phyloP scores from a whole-genome alignment of 306 rosid genomes.

The Cucurbita moschata region DNA sequence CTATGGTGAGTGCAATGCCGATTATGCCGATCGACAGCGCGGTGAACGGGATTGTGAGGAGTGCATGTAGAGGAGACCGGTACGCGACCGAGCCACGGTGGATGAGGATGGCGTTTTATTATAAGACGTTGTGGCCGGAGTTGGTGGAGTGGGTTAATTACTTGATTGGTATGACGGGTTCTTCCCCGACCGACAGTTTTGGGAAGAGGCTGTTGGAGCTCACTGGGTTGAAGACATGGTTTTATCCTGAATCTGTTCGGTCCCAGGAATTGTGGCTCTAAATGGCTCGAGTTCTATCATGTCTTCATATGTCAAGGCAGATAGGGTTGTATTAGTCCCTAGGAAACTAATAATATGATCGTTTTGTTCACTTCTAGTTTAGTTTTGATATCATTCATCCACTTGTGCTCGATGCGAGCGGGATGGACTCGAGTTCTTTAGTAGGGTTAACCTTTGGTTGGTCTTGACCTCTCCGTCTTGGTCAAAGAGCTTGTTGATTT shows the following conservation, averaged over 20 bases:
- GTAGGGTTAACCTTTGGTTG: too few relatives aligned
- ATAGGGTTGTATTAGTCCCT: too few relatives aligned
- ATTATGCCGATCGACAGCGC: constrained; percentile 21
- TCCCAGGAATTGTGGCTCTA: background rate
- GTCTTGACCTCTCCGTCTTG: too few relatives aligned
- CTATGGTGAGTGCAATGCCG: constrained; percentile 24
- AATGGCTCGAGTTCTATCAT: too few relatives aligned
- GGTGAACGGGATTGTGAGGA: constrained; percentile 33
- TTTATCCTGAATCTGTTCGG: constrained; percentile 23
- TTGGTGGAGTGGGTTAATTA: constrained; percentile 20
- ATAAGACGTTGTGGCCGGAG: constrained; percentile 33
- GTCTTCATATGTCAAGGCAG: too few relatives aligned
- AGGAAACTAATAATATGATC: too few relatives aligned
- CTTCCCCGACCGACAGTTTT: constrained; percentile 22
- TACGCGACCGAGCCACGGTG: constrained; percentile 38
- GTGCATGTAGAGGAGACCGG: constrained; percentile 38
- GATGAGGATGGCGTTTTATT: constrained; percentile 25
- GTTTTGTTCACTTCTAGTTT: too few relatives aligned
- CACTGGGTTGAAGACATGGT: constrained; percentile 18
- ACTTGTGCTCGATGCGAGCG: too few relatives aligned
- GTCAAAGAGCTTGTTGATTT: too few relatives aligned
- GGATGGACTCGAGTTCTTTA: too few relatives aligned
- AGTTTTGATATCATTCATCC: too few relatives aligned
- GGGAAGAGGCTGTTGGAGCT: constrained; percentile 38
- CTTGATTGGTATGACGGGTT: constrained; percentile 11